phyloP scores from a whole-genome alignment of 495 filamentous ascomycete genomes.

The Penicillium waksmanii region DNA sequence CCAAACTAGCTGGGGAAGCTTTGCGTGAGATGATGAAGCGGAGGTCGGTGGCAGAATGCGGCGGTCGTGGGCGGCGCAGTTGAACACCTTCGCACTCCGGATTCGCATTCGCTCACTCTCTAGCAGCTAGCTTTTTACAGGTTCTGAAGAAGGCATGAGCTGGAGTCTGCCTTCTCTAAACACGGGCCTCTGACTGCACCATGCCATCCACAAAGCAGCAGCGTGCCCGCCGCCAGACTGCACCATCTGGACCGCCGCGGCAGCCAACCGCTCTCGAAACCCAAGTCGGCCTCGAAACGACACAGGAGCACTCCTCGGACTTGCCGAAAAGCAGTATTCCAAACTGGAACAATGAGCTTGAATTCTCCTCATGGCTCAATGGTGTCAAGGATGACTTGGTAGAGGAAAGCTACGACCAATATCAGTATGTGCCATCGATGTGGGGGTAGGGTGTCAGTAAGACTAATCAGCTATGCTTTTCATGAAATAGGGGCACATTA shows the following conservation, averaged over 20 bases:
- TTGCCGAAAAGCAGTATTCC: constrained; percentile 16
- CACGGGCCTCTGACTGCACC: constrained; percentile 19
- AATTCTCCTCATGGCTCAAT: constrained; percentile 66
- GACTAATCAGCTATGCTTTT: constrained; percentile 16
- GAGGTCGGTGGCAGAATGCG: constrained; percentile 42
- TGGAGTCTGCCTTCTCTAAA: neutral
- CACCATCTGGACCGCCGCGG: constrained; percentile 42
- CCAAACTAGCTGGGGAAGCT: constrained; percentile 25
- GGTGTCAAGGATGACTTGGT: constrained; percentile 67
- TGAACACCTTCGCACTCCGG: constrained; percentile 27
- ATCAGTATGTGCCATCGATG: constrained; percentile 61
- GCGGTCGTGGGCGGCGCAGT: constrained; percentile 18
- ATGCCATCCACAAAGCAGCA: constrained; percentile 36
- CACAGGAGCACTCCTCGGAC: constrained; percentile 24
- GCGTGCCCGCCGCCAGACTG: constrained; percentile 48
- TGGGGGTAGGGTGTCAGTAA: neutral
- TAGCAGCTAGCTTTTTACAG: constrained; percentile 2
- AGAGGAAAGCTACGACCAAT: constrained; percentile 82
- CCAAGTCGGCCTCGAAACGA: constrained; percentile 24
- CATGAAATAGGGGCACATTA: constrained; percentile 62
- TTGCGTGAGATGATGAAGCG: constrained; percentile 40
- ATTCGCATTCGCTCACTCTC: neutral
- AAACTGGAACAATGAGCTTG: constrained; percentile 52
- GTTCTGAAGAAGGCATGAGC: constrained; percentile 18
- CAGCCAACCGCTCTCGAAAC: constrained; percentile 35